Evolutionary conservation across 176 grass and related monocot species (phyloP).

Genomic region (Pontederia crassipes): DNA sequence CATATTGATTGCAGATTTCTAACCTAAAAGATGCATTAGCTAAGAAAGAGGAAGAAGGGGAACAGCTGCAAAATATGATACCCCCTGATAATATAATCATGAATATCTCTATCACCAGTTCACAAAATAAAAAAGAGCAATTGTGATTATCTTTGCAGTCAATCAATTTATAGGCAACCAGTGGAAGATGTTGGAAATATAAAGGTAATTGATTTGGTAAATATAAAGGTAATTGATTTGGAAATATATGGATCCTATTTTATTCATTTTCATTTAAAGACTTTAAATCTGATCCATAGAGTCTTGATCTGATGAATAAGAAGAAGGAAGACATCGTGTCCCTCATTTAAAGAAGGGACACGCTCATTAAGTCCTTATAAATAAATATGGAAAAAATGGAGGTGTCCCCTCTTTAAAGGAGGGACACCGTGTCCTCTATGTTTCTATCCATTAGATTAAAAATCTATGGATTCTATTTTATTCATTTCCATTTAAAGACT

Average conservation of each 20-base stretch:
- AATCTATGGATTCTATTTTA: no score
- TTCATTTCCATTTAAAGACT: no score
- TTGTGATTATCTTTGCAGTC: neutral
- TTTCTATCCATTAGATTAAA: constrained; percentile 1
- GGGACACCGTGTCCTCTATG: no score
- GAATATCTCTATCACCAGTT: constrained; percentile 27
- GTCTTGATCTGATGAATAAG: no score
- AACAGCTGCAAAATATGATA: constrained; percentile 33
- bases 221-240: neutral
- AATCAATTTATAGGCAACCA: constrained; percentile 49
- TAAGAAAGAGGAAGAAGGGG: constrained; percentile 46
- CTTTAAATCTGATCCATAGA: no score
- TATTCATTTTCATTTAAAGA: no score
- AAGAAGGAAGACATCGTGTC: no score
- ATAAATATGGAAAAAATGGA: no score
- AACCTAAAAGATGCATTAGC: constrained; percentile 60
- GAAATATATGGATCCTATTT: neutral
- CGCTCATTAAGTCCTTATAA: no score
- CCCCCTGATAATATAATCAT: constrained; percentile 44
- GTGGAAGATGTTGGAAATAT: constrained; percentile 93
- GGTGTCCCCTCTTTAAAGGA: no score
- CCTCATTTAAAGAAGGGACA: no score
- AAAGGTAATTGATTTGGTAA: constrained; percentile 49
- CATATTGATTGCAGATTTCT: constrained; percentile 35
- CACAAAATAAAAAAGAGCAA: neutral